Evolutionary conservation across 805 yeast genomes (phyloP).

Genomic region (Kregervanrija pseudodelftensis): DNA sequence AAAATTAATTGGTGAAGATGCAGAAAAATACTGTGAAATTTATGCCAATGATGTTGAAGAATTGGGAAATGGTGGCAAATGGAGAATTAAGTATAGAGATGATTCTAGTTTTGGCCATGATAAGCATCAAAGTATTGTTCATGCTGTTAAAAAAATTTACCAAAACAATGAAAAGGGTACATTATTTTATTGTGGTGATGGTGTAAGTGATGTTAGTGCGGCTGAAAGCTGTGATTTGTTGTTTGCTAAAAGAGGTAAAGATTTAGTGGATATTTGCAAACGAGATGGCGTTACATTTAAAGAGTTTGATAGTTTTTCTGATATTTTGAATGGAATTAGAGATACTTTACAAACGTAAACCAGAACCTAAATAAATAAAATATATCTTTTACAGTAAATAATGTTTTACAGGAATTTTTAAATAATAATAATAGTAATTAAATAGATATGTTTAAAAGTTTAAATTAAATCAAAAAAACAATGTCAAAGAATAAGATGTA

Average conservation of each 20-base stretch:
- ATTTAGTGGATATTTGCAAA: conserved; percentile 77
- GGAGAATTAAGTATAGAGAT: conserved; percentile 85
- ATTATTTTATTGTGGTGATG: conserved; percentile 94
- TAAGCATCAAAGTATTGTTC: conserved; percentile 73
- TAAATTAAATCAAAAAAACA: no score
- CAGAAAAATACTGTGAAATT: conserved; percentile 65
- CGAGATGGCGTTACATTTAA: conserved; percentile 76
- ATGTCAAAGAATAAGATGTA: no score
- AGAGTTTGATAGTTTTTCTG: conserved; percentile 70
- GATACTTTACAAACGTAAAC: conserved; percentile 4
- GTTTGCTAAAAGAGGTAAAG: conserved; percentile 91
- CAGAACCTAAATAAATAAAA: no score
- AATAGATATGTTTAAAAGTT: no score
- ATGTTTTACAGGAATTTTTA: no score
- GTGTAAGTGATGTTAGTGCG: conserved; percentile 91
- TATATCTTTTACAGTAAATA: no score
- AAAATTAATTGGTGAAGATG: conserved; percentile 71
- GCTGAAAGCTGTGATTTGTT: conserved; percentile 91
- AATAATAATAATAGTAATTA: no score
- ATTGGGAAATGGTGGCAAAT: conserved; percentile 40
- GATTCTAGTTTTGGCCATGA: conserved; percentile 91
- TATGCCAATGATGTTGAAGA: conserved; percentile 58
- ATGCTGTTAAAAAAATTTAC: conserved; percentile 28
- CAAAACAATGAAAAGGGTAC: conserved; percentile 40
- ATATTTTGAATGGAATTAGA: conserved; percentile 59